Base-by-base conservation (phyloP, 2,329 filamentous ascomycete genomes). In the Aspergillus sp. region DNA sequence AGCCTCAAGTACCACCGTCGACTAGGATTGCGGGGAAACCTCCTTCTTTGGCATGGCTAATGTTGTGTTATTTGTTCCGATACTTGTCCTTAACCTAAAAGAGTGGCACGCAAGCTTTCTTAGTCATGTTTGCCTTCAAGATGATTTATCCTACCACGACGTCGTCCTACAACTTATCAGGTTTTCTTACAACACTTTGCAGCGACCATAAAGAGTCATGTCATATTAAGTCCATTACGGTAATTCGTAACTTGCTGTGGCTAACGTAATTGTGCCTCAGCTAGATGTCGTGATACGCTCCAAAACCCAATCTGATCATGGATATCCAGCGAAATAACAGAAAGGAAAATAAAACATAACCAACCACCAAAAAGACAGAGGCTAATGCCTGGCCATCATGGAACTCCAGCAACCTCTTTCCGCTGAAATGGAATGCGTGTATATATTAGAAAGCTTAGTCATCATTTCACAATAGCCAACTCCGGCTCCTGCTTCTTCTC, bases 401-500 rank as follows among this genome's bases (percentile, higher is more conserved):
- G 28, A 36, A 36, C 23, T 25, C 41, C 23, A 17, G 25, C 32
- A n/a, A 15, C 39, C 15, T 30, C 25, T 8, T 8, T 12, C 19
- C 15, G 28, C 19, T 21, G 23, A 30, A 12, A 36, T 6, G 13
- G 36, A 23, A 17, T 45, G 5, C 15, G 39, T 45, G 15, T 30
- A 13, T 12, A 36, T 13, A 32, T 8, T 8, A 41, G 12, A 32
- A 17, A 13, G 9, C n/a, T 28, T 15, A 30, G 47, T 32, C 28
- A 47, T 32, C 15, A 38, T 55, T 36, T 61, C 25, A 52, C 50
- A 6, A 60, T 39, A 23, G 63, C 43, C 4, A 52, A 17, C 7
- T 41, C 61, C 21, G 61, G 61, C 48, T 63, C 59, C 10, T 61
- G 55, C 30, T 62, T 62, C 54, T 71, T 72, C 28, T 66, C 64